Percentiles rank a stretch among this genome's conserved stretches.
Conservation (phyloP, 2,329 filamentous ascomycete genomes). For the Colletotrichum tropicale region DNA sequence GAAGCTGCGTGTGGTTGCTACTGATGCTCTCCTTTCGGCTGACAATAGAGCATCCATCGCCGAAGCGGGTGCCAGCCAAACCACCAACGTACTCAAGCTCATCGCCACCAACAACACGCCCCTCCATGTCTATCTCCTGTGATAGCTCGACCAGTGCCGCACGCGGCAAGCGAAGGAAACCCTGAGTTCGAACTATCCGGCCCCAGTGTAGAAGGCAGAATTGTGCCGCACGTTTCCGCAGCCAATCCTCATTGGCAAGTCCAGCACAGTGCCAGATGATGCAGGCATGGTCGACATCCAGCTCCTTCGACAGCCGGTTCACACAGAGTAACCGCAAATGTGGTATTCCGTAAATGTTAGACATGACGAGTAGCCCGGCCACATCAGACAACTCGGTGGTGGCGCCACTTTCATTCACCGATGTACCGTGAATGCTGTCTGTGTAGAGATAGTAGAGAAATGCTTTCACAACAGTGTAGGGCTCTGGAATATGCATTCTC, state of each 20-base stretch:
- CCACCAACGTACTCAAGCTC: constrained; percentile 70
- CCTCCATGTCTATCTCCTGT: constrained; percentile 91
- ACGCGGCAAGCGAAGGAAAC: constrained; percentile 82
- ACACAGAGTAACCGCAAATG: constrained; percentile 90
- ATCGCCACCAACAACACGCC: constrained; percentile 87
- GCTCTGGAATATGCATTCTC: constrained; percentile 97
- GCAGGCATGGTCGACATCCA: constrained; percentile 93
- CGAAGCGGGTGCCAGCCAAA: constrained; percentile 50
- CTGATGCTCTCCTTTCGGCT: constrained; percentile 64
- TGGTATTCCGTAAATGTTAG: constrained; percentile 97
- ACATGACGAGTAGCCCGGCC: constrained; percentile 94
- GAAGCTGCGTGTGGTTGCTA: constrained; percentile 61
- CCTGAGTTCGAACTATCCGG: constrained; percentile 85
- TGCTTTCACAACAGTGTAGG: constrained; percentile 90
- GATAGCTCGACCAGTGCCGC: constrained; percentile 86
- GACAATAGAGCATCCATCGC: constrained; percentile 39
- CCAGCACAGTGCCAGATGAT: constrained; percentile 95
- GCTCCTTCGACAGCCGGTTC: constrained; percentile 85
- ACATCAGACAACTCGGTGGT: constrained; percentile 84
- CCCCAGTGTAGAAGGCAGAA: constrained; percentile 97
- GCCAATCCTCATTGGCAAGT: constrained; percentile 90
- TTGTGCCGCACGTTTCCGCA: constrained; percentile 83
- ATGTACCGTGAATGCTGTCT: constrained; percentile 75
- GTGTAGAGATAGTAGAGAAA: constrained; percentile 98
- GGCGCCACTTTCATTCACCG: constrained; percentile 65